These are phyloP conservation scores for Hyphodiscus hymeniophilus DNA, from an alignment of 495 filamentous ascomycete genomes.

Conservation along the genomic window DNA sequence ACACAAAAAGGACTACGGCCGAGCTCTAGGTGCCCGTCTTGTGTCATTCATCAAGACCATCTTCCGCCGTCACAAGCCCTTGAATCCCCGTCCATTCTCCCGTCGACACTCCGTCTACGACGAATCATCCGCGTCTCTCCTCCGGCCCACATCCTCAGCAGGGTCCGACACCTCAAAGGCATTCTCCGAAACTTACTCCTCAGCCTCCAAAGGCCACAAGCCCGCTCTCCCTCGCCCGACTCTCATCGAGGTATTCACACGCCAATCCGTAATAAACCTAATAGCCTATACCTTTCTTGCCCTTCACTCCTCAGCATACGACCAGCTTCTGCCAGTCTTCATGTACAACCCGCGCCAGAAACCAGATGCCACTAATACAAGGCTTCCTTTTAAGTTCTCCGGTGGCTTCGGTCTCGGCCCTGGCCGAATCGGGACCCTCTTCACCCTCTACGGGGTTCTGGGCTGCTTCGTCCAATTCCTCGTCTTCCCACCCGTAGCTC, in stretches of 20 bases:
- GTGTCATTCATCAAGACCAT: conserved; percentile 4
- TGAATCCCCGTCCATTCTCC: background rate
- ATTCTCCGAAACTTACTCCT: conserved; percentile 14
- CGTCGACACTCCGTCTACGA: conserved; percentile 39
- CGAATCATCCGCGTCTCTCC: conserved; percentile 30
- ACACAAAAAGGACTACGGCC: conserved; percentile 57
- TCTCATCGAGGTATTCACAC: conserved; percentile 61
- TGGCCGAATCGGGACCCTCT: conserved; percentile 65
- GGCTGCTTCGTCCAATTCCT: conserved; percentile 74
- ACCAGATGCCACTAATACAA: conserved; percentile 43
- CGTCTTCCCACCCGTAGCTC: conserved; percentile 62
- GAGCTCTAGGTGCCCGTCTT: conserved; percentile 47
- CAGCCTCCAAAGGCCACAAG: conserved; percentile 19
- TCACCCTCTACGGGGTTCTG: conserved; percentile 63
- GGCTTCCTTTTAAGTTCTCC: conserved; percentile 68
- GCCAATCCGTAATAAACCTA: conserved; percentile 69
- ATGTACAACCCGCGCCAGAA: conserved; percentile 60
- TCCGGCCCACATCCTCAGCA: conserved; percentile 13
- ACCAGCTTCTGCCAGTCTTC: conserved; percentile 75
- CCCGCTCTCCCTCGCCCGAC: conserved; percentile 32
- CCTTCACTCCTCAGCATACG: conserved; percentile 68
- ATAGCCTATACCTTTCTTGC: conserved; percentile 67
- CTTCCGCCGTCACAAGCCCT: conserved; percentile 11
- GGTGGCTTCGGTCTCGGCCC: conserved; percentile 70
- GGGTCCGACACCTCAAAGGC: conserved; percentile 3